These are phyloP conservation scores for Cladophialophora yegresii DNA, from an alignment of 2,329 filamentous ascomycete genomes.

Conservation along the genomic window DNA sequence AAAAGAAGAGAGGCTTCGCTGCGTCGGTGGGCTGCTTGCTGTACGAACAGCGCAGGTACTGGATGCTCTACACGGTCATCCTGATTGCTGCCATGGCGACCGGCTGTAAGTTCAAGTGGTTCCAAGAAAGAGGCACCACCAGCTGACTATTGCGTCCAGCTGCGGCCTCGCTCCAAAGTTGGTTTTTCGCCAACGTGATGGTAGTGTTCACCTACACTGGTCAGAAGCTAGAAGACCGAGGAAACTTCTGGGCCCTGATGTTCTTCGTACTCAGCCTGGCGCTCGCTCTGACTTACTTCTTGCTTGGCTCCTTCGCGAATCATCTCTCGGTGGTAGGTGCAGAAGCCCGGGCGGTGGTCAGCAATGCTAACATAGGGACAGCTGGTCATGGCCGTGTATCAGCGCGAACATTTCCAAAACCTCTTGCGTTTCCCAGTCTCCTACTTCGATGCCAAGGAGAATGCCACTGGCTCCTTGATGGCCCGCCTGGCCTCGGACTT, in stretches of 20 bases:
- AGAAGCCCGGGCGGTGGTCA: slow-evolving; percentile 19
- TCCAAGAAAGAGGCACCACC: slow-evolving; percentile 22
- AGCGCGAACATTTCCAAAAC: slow-evolving; percentile 50
- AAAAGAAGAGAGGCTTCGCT: slow-evolving; percentile 35
- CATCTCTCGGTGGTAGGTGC: slow-evolving; percentile 42
- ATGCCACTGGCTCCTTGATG: slow-evolving; percentile 53
- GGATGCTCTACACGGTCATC: slow-evolving; percentile 39
- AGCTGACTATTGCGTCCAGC: slow-evolving; percentile 41
- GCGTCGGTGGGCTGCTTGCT: slow-evolving; percentile 39
- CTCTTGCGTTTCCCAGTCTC: slow-evolving; percentile 48
- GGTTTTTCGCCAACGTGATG: slow-evolving; percentile 53
- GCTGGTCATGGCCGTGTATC: slow-evolving; percentile 44
- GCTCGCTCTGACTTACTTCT: slow-evolving; percentile 49
- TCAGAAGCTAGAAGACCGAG: slow-evolving; percentile 44
- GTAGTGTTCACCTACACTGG: slow-evolving; percentile 51
- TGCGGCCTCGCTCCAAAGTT: slow-evolving; percentile 51
- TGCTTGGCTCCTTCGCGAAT: slow-evolving; percentile 51
- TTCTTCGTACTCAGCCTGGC: slow-evolving; percentile 58
- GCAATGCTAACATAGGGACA: slow-evolving; percentile 36
- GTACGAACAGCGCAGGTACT: slow-evolving; percentile 41
- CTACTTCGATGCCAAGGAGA: slow-evolving; percentile 51
- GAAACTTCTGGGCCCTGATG: slow-evolving; percentile 58
- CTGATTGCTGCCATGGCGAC: slow-evolving; percentile 38
- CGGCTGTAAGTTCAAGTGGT: slow-evolving; percentile 38
- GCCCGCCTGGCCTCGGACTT: slow-evolving; percentile 53